A percentile compares a stretch with the other conserved stretches of the same genome.
phyloP scores from a whole-genome alignment of 2,329 filamentous ascomycete species.

The Scytalidium sp. region DNA sequence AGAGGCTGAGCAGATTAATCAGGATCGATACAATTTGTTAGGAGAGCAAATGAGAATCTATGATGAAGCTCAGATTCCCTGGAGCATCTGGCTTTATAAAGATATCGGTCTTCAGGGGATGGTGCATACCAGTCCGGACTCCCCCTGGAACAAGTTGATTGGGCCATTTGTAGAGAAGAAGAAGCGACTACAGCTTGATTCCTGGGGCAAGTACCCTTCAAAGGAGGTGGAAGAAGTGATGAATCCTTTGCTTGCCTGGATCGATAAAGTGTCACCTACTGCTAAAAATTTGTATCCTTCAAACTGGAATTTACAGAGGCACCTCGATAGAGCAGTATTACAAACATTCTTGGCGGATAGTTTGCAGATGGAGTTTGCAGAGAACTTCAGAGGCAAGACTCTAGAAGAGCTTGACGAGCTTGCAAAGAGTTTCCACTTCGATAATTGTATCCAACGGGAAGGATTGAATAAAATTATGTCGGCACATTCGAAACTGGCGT shows the following conservation, averaged over 20 bases:
- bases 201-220: slow-evolving; percentile 43
- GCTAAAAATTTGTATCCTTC: slow-evolving; percentile 23
- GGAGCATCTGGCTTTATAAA: slow-evolving; percentile 58
- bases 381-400: slow-evolving; percentile 47
- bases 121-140: slow-evolving; percentile 43
- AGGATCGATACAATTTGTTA: slow-evolving; percentile 39
- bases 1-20: slow-evolving; percentile 35
- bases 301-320: slow-evolving; percentile 21
- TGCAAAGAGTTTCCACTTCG: slow-evolving; percentile 48
- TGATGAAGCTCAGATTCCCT: slow-evolving; percentile 44
- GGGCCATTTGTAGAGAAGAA: slow-evolving; percentile 53
- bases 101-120: slow-evolving; percentile 54
- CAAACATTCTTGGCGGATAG: slow-evolving; percentile 11
- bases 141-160: slow-evolving; percentile 47
- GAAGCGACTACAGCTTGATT: slow-evolving; percentile 47
- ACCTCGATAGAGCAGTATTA: slow-evolving; percentile 13
- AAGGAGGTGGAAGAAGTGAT: slow-evolving; percentile 31
- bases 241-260: slow-evolving; percentile 24
- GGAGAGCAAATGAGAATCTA: slow-evolving; percentile 47
- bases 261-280: slow-evolving; percentile 19
- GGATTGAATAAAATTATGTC: slow-evolving; percentile 40
- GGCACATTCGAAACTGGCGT: slow-evolving; percentile 7
- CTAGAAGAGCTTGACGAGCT: slow-evolving; percentile 46
- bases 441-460: slow-evolving; percentile 49
- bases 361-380: slow-evolving; percentile 44